A percentile compares a stretch with the other conserved stretches of the same genome.
These are phyloP conservation scores for Hsuehochloa calcarea DNA, from an alignment of 176 grass and related monocot genomes.

Conservation along the genomic window DNA sequence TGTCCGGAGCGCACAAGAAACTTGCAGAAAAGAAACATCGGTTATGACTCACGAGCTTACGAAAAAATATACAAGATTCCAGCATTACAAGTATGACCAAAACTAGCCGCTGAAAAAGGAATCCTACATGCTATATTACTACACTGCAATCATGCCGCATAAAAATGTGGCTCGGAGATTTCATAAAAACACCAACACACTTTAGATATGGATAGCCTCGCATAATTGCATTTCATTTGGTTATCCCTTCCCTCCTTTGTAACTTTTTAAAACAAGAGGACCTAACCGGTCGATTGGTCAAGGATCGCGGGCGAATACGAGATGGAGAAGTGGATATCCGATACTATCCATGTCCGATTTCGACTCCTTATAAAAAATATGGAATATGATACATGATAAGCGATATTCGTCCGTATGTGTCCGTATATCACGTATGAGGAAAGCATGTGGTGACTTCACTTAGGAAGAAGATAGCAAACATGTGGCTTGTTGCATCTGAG, in stretches of 20 bases:
- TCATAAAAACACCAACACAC: background rate
- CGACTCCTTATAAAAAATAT: no score
- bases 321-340: no score
- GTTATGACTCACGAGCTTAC: background rate
- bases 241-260: background rate
- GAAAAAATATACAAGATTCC: background rate
- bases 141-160: background rate
- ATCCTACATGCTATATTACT: background rate
- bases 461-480: no score
- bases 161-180: background rate
- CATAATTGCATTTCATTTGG: background rate
- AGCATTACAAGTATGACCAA: background rate
- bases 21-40: background rate
- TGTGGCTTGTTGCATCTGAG: no score
- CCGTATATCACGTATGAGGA: no score
- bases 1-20: background rate
- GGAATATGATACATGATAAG: no score
- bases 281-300: accelerated
- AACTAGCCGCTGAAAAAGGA: background rate
- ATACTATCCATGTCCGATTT: no score
- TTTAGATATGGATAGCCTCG: background rate
- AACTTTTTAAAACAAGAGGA: background rate
- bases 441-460: no score
- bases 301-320: no score
- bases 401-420: no score